These are phyloP conservation scores for Butyriboletus appendiculatus DNA, from an alignment of 1,284 basidiomycete species.

Conservation along the genomic window DNA sequence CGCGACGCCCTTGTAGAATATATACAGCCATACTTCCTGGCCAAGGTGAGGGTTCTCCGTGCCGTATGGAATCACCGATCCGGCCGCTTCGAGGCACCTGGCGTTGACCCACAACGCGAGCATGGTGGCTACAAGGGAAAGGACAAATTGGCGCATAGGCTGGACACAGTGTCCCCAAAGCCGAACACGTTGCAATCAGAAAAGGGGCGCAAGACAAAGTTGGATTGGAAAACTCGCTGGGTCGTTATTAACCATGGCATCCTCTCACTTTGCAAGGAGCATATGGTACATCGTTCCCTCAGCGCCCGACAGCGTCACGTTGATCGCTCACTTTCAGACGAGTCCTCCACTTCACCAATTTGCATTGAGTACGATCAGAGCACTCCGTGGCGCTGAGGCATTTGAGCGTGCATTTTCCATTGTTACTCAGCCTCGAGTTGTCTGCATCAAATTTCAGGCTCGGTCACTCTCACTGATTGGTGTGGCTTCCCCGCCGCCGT, in stretches of 20 bases:
- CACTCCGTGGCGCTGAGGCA: slow-evolving; percentile 49
- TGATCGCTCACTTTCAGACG: slow-evolving; percentile 38
- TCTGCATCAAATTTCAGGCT: slow-evolving; percentile 53
- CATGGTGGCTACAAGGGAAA: not conserved
- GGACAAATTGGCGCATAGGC: slow-evolving; percentile 10
- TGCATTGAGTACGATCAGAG: slow-evolving; percentile 42
- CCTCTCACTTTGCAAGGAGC: slow-evolving; percentile 54
- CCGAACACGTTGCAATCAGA: slow-evolving; percentile 15
- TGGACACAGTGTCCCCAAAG: slow-evolving; percentile 12
- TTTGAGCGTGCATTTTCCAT: slow-evolving; percentile 37
- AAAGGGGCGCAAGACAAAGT: slow-evolving; percentile 33
- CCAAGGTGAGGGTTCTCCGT: slow-evolving; percentile 55
- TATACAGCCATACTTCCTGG: slow-evolving; percentile 67
- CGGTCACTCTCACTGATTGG: slow-evolving; percentile 25
- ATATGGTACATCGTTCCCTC: slow-evolving; percentile 46
- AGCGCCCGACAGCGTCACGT: not conserved
- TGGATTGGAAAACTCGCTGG: slow-evolving; percentile 68
- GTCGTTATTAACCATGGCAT: slow-evolving; percentile 58
- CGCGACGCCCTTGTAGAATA: slow-evolving; percentile 49
- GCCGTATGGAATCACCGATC: slow-evolving; percentile 38
- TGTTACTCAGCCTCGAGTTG: slow-evolving; percentile 36
- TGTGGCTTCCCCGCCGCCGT: slow-evolving; percentile 32
- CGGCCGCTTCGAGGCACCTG: slow-evolving; percentile 28
- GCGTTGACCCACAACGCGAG: not conserved
- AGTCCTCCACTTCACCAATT: slow-evolving; percentile 44